phyloP scores from a whole-genome alignment of 108 stramenopile species.

The Chaetoceros tenuissimus region DNA sequence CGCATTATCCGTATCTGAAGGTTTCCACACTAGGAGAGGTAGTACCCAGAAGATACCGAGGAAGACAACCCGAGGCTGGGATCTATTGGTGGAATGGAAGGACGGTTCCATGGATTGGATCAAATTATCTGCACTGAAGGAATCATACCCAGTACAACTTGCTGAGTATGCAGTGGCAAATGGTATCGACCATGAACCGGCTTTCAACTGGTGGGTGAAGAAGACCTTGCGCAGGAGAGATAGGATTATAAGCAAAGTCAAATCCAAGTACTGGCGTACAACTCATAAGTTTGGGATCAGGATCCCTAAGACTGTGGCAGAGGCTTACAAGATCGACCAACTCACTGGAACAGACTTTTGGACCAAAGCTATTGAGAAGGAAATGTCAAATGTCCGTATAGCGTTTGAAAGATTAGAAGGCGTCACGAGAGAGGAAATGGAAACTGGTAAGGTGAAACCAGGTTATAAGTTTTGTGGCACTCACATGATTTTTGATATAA shows the following conservation, averaged over 20 bases:
- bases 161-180: slow-evolving; percentile 17
- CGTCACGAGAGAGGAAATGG: slow-evolving; percentile 9
- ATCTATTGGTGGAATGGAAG: slow-evolving; percentile 17
- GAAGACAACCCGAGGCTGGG: slow-evolving; percentile 18
- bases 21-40: not conserved
- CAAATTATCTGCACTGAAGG: slow-evolving; percentile 17
- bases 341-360: slow-evolving; percentile 22
- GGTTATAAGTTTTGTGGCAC: slow-evolving; percentile 14
- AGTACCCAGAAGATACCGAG: not conserved
- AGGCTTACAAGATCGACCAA: slow-evolving; percentile 18
- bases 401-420: slow-evolving; percentile 7
- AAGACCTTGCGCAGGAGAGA: not conserved
- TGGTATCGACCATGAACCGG: slow-evolving; percentile 11
- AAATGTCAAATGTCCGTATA: slow-evolving; percentile 11
- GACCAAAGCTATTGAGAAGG: slow-evolving; percentile 19
- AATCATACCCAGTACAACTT: slow-evolving; percentile 13
- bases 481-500: slow-evolving; percentile 43
- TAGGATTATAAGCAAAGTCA: slow-evolving; percentile 17
- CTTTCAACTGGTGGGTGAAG: slow-evolving; percentile 17
- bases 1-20: slow-evolving; percentile 7
- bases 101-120: slow-evolving; percentile 20
- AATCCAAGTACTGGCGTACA: slow-evolving; percentile 22
- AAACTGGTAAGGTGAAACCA: not conserved
- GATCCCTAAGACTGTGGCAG: slow-evolving; percentile 19
- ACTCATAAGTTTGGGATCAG: slow-evolving; percentile 25